Evolutionary conservation across 2,329 filamentous ascomycete genomes (phyloP).

Genomic region (Aspergillus pseudotamarii): DNA sequence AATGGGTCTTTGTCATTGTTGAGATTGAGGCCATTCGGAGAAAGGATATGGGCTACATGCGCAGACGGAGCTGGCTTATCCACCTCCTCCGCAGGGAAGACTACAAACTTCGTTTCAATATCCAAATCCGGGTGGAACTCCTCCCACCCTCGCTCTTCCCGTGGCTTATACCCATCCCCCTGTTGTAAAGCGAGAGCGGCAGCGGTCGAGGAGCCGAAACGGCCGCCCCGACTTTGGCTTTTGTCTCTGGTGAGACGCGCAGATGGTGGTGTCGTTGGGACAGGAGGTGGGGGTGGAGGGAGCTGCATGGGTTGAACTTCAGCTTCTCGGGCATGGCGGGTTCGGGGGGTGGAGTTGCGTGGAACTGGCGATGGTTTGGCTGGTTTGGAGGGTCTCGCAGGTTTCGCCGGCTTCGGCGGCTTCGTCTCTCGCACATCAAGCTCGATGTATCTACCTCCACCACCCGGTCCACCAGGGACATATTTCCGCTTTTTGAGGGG

Average conservation of each 20-base stretch:
- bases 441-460: conserved; percentile 82
- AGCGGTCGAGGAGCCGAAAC: conserved; percentile 80
- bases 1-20: conserved; percentile 38
- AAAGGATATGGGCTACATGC: conserved; percentile 40
- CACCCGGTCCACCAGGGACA: conserved; percentile 82
- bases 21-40: conserved; percentile 29
- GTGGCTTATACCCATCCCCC: conserved; percentile 93
- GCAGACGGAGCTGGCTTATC: conserved; percentile 68
- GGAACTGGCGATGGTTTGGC: conserved; percentile 46
- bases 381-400: conserved; percentile 29
- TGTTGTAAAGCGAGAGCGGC: conserved; percentile 87
- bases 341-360: conserved; percentile 55
- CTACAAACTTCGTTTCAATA: conserved; percentile 76
- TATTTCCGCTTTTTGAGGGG: conserved; percentile 75
- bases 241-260: conserved; percentile 46
- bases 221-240: conserved; percentile 61
- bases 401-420: conserved; percentile 28
- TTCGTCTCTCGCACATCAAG: conserved; percentile 64
- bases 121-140: conserved; percentile 96
- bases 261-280: conserved; percentile 42
- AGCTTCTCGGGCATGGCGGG: conserved; percentile 48
- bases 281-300: conserved; percentile 32
- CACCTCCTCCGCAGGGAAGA: conserved; percentile 81
- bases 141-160: conserved; percentile 95
- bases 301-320: conserved; percentile 23